Evolutionary conservation across 2,329 filamentous ascomycete species (phyloP).

Genomic region (Trichoderma sp.): DNA sequence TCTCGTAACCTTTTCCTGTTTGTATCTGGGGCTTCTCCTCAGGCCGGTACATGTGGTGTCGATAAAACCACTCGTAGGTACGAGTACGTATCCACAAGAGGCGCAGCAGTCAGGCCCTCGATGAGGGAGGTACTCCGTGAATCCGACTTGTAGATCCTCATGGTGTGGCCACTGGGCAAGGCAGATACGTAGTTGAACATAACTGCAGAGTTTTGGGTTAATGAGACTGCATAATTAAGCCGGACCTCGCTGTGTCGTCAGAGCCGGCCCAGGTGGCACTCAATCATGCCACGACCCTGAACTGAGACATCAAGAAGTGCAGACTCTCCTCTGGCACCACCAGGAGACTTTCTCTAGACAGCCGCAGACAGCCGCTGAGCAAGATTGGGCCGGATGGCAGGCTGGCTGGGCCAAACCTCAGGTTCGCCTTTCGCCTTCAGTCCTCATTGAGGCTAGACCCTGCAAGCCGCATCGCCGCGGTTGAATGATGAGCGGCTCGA

Average conservation of each 20-base stretch:
- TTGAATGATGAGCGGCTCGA: conserved; percentile 1
- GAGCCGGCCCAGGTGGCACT: conserved; percentile 15
- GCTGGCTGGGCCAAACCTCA: background rate
- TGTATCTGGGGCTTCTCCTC: background rate
- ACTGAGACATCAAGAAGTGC: background rate
- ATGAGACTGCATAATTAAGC: background rate
- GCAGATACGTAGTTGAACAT: background rate
- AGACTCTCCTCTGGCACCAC: background rate
- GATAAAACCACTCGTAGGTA: background rate
- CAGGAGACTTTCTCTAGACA: conserved; percentile 2
- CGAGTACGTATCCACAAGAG: conserved; percentile 1
- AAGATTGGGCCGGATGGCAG: conserved; percentile 7
- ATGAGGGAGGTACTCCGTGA: conserved; percentile 4
- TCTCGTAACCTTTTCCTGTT: conserved; percentile 3
- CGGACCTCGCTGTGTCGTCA: background rate
- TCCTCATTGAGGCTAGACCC: background rate
- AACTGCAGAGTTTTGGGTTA: background rate
- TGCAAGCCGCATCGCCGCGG: conserved; percentile 7
- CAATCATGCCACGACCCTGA: background rate
- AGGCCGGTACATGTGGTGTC: background rate
- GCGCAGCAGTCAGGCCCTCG: background rate
- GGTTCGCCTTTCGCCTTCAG: conserved; percentile 10
- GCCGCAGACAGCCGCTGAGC: background rate
- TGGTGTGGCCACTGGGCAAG: background rate
- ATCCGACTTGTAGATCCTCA: conserved; percentile 6